phyloP scores from a whole-genome alignment of 495 filamentous ascomycete species.

The Hypoxylon trugodes region DNA sequence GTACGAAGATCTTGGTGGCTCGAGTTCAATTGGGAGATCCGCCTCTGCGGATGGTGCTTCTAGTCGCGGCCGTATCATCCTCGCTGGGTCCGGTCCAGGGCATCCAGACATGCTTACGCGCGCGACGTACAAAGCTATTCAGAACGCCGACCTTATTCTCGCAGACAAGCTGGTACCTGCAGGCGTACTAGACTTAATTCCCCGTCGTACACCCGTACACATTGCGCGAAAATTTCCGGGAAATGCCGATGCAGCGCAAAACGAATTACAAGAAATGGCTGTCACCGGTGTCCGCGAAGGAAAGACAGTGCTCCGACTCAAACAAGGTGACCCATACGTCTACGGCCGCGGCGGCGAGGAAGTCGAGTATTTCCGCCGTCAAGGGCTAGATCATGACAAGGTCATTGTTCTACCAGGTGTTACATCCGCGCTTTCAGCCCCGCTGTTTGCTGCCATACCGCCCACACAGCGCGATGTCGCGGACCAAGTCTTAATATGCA shows the following conservation, averaged over 20 bases:
- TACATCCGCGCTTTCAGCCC: constrained; percentile 84
- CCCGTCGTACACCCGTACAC: constrained; percentile 85
- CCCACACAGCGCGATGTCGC: constrained; percentile 87
- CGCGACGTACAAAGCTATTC: constrained; percentile 88
- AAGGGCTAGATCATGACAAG: constrained; percentile 63
- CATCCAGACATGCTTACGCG: constrained; percentile 90
- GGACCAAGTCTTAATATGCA: constrained; percentile 93
- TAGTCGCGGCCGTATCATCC: constrained; percentile 72
- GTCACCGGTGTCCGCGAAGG: constrained; percentile 75
- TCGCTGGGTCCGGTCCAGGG: constrained; percentile 93
- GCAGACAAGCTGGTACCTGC: constrained; percentile 96
- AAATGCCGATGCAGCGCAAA: constrained; percentile 92
- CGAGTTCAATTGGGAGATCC: constrained; percentile 17
- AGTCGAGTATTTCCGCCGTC: constrained; percentile 78
- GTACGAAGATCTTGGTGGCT: constrained; percentile 55
- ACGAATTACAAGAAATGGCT: constrained; percentile 85
- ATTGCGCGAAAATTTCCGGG: constrained; percentile 98
- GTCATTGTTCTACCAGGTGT: constrained; percentile 87
- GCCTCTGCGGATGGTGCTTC: neutral
- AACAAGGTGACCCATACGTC: constrained; percentile 96
- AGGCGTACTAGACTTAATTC: constrained; percentile 86
- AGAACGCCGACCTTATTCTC: constrained; percentile 83
- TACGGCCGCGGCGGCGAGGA: constrained; percentile 96
- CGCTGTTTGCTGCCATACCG: constrained; percentile 88
- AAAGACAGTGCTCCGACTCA: constrained; percentile 83